Evolutionary conservation across 1,284 basidiomycete species (phyloP).

Genomic region (Puccinia sorghi): DNA sequence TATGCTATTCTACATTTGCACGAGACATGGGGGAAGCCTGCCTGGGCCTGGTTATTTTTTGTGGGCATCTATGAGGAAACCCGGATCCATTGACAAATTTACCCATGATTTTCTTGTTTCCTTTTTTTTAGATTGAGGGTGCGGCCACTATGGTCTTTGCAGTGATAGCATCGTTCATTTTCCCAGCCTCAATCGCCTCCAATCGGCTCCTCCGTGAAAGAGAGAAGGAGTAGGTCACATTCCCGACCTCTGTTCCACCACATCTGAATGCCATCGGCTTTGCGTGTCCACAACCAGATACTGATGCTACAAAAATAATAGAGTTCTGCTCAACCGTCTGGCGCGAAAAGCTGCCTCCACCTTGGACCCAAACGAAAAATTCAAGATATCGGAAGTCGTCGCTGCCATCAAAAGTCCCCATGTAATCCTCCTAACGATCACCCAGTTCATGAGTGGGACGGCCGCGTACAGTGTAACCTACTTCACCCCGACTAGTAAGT

Average conservation of each 20-base stretch:
- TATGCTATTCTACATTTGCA: conserved; percentile 29
- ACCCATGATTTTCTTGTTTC: not conserved
- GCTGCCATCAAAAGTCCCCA: conserved; percentile 27
- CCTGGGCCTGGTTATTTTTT: conserved; percentile 36
- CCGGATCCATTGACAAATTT: not conserved
- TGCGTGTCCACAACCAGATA: not conserved
- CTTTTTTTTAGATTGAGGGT: conserved; percentile 15
- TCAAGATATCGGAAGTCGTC: conserved; percentile 7
- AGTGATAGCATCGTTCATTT: not conserved
- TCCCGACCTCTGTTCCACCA: not conserved
- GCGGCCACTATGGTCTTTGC: not conserved
- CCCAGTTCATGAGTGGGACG: conserved; percentile 18
- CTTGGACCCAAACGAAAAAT: not conserved
- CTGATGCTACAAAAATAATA: not conserved
- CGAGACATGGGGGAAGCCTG: conserved; percentile 7
- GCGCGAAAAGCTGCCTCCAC: not conserved
- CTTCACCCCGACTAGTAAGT: conserved; percentile 27
- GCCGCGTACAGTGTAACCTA: conserved; percentile 18
- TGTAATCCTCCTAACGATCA: not conserved
- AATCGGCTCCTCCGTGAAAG: not conserved
- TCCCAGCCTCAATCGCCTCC: conserved; percentile 10
- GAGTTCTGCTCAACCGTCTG: not conserved
- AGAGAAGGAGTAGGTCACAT: conserved; percentile 1
- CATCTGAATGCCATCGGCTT: not conserved
- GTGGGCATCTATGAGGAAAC: not conserved